Evolutionary conservation across 345 rosid species (phyloP).

Genomic region (Boechera stricta): DNA sequence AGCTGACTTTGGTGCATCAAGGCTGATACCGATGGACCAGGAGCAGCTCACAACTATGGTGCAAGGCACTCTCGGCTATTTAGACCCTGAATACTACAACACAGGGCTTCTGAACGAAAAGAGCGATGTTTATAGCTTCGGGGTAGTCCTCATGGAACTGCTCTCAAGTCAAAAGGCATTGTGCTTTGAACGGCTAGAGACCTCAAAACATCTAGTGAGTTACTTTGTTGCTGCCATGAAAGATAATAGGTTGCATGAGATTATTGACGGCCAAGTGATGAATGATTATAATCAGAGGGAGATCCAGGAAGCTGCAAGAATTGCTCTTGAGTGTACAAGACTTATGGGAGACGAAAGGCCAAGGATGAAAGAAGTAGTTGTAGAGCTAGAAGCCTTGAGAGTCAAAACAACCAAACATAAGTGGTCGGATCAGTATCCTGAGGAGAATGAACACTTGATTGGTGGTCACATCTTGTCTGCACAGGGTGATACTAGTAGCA

Average conservation of each 20-base stretch:
- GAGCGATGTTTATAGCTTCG: slow-evolving; percentile 64
- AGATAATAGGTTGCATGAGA: slow-evolving; percentile 18
- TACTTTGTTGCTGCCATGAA: slow-evolving; percentile 43
- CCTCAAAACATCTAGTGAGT: slow-evolving; percentile 43
- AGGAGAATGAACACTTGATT: slow-evolving; percentile 27
- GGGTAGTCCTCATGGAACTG: slow-evolving; percentile 54
- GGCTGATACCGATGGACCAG: slow-evolving; percentile 49
- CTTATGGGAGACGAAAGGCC: slow-evolving; percentile 49
- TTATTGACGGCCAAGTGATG: slow-evolving; percentile 35
- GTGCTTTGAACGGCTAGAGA: slow-evolving; percentile 30
- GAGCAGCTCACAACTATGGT: slow-evolving; percentile 51
- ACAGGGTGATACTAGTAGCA: not conserved
- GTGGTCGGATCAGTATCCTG: not conserved
- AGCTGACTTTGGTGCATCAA: slow-evolving; percentile 61
- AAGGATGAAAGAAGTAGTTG: slow-evolving; percentile 44
- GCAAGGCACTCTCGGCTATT: slow-evolving; percentile 56
- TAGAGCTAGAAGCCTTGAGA: slow-evolving; percentile 42
- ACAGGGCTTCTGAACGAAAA: slow-evolving; percentile 44
- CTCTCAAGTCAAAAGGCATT: slow-evolving; percentile 47
- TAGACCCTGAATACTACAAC: slow-evolving; percentile 54
- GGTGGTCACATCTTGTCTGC: not conserved
- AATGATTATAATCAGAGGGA: slow-evolving; percentile 17
- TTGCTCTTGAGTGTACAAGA: slow-evolving; percentile 45
- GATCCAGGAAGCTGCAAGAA: slow-evolving; percentile 25
- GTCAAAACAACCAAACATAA: slow-evolving; percentile 5